Percentiles rank a stretch among this genome's conserved stretches.
These are phyloP conservation scores for Euryodendron excelsum DNA, from an alignment of 148 eudicot species.

Conservation along the genomic window DNA sequence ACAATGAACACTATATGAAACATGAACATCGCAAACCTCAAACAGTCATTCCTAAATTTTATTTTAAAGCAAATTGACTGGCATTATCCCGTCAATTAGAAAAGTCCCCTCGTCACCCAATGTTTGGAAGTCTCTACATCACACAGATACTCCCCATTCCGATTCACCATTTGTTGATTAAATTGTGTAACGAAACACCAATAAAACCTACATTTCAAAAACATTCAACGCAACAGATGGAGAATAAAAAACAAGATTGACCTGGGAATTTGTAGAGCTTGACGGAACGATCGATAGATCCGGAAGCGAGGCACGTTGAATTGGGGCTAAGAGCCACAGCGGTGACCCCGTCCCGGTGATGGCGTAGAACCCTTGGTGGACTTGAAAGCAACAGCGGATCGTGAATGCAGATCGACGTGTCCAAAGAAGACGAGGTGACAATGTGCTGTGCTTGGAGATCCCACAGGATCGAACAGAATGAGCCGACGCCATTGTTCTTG, in stretches of 20 bases:
- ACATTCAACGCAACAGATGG: neutral
- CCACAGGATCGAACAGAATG: conserved; percentile 72
- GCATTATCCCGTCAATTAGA: neutral
- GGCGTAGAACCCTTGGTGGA: conserved; percentile 42
- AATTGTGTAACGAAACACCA: neutral
- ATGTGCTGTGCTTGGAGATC: conserved; percentile 60
- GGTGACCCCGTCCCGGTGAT: conserved; percentile 85
- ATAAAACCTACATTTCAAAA: neutral
- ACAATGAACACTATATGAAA: neutral
- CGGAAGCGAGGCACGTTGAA: conserved; percentile 95
- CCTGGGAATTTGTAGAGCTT: conserved; percentile 96
- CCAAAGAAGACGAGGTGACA: conserved; percentile 73
- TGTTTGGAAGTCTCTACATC: neutral
- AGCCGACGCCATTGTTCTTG: conserved; percentile 40
- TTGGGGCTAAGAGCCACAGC: conserved; percentile 85
- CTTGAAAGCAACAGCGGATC: conserved; percentile 47
- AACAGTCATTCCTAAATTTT: too few relatives aligned
- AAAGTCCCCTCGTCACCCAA: neutral
- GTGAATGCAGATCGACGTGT: conserved; percentile 59
- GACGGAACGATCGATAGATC: conserved; percentile 79
- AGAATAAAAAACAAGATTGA: conserved; percentile 14
- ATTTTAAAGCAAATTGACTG: too few relatives aligned
- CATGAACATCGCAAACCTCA: neutral
- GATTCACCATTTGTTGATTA: neutral
- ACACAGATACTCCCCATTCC: neutral